A percentile compares a stretch with the other conserved stretches of the same genome.
Evolutionary conservation across 306 rosid genomes (phyloP).

Genomic region (Cicer cuneatum): DNA sequence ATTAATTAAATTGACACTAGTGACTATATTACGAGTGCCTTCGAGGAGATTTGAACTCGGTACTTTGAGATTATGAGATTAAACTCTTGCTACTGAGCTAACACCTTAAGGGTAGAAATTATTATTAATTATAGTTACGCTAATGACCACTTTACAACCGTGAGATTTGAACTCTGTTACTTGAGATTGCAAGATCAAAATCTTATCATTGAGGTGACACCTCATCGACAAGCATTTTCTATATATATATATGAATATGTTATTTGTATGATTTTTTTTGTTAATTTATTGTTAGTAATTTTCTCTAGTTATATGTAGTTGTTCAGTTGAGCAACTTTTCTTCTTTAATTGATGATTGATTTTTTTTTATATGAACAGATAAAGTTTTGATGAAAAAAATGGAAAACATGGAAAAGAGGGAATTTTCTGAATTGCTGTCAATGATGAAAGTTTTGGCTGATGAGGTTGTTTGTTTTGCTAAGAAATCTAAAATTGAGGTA

Average conservation of each 20-base stretch:
- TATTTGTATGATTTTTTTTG: constrained; percentile 3
- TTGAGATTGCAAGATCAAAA: no score
- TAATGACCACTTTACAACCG: no score
- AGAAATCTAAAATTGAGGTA: constrained; percentile 50
- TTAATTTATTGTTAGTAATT: neutral
- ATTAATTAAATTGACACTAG: no score
- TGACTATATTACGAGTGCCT: no score
- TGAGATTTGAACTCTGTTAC: no score
- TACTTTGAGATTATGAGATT: no score
- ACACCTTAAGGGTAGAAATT: no score
- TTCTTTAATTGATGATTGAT: constrained; percentile 27
- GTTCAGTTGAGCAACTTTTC: constrained; percentile 10
- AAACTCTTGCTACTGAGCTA: no score
- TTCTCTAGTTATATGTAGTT: constrained; percentile 12
- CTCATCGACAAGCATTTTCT: no score
- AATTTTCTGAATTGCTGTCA: constrained; percentile 51
- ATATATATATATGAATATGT: neutral
- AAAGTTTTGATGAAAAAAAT: constrained; percentile 30
- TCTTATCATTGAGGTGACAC: no score
- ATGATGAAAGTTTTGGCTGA: constrained; percentile 53
- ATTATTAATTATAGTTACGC: no score
- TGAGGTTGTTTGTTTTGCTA: constrained; percentile 66
- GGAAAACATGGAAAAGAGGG: constrained; percentile 50
- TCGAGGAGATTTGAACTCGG: no score
- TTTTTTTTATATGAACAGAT: constrained; percentile 27